These are phyloP conservation scores for Chlamydomonas sp. DNA, from an alignment of 139 green algal genomes.

Conservation along the genomic window DNA sequence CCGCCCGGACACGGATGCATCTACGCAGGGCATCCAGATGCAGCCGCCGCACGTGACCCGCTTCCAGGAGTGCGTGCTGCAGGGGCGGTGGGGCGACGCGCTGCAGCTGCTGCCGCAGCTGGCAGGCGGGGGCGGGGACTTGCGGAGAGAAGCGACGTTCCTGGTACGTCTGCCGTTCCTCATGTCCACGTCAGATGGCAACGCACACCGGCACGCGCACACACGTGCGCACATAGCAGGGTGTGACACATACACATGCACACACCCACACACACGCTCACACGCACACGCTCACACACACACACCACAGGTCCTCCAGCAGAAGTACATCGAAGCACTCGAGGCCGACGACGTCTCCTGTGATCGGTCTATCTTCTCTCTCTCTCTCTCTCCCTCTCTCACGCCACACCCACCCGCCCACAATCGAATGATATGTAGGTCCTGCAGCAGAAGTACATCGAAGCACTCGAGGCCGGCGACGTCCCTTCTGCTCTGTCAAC, in stretches of 20 bases:
- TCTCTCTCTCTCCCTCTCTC: too few relatives aligned
- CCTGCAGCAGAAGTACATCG: constrained; percentile 59
- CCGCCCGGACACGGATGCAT: neutral
- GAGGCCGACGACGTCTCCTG: constrained; percentile 22
- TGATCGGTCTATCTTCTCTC: neutral
- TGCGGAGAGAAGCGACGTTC: constrained; percentile 8
- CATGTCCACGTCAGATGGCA: neutral
- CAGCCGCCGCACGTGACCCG: constrained; percentile 46
- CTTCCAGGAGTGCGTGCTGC: constrained; percentile 50
- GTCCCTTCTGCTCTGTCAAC: neutral
- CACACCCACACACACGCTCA: too few relatives aligned
- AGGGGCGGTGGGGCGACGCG: constrained; percentile 50
- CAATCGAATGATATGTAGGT: too few relatives aligned
- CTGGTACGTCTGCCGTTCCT: too few relatives aligned
- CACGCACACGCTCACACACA: too few relatives aligned
- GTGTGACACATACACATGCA: too few relatives aligned
- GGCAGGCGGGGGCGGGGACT: neutral
- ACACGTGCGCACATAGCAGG: too few relatives aligned
- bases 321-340: constrained; percentile 59
- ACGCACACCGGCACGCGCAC: neutral
- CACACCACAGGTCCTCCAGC: constrained; percentile 51
- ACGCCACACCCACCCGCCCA: too few relatives aligned
- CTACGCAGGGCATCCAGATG: constrained; percentile 48
- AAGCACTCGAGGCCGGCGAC: constrained; percentile 43
- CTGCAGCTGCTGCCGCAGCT: constrained; percentile 43